These are phyloP conservation scores for Reutealis trisperma DNA, from an alignment of 345 rosid genomes.

Conservation along the genomic window DNA sequence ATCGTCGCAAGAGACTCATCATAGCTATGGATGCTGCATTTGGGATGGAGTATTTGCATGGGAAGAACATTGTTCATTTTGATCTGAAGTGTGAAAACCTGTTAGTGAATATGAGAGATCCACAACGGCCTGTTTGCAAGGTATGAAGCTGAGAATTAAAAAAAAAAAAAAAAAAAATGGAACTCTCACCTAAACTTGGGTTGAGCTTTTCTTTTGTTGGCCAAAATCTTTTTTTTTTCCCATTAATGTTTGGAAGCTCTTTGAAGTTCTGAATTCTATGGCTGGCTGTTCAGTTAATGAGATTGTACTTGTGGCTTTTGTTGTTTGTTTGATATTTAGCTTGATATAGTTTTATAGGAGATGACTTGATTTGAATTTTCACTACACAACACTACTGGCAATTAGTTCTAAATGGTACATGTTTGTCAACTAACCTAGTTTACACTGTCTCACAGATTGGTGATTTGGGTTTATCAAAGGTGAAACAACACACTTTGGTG, in stretches of 20 bases:
- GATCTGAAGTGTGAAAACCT: slow-evolving; percentile 98
- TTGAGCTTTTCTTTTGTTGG: background rate
- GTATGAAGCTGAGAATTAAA: slow-evolving; percentile 34
- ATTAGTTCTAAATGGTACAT: background rate
- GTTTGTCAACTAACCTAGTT: slow-evolving; percentile 18
- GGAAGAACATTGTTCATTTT: slow-evolving; percentile 94
- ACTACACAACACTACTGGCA: background rate
- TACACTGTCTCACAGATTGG: slow-evolving; percentile 62
- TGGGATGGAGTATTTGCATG: slow-evolving; percentile 99
- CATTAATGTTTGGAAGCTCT: background rate
- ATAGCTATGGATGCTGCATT: slow-evolving; percentile 98
- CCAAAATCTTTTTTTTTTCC: slow-evolving; percentile 13
- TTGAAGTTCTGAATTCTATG: slow-evolving; percentile 10
- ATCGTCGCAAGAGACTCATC: slow-evolving; percentile 98
- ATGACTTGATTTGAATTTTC: background rate
- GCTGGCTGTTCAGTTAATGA: slow-evolving; percentile 13
- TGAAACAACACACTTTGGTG: slow-evolving; percentile 89
- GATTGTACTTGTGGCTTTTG: background rate
- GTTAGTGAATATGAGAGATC: slow-evolving; percentile 97
- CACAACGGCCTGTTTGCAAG: slow-evolving; percentile 98
- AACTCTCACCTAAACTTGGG: slow-evolving; percentile 15
- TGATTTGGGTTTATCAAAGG: slow-evolving; percentile 94
- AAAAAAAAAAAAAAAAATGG: too few relatives aligned
- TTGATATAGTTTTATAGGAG: background rate
- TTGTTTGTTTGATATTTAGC: slow-evolving; percentile 5